Conservation (phyloP, 176 grass and related monocot species). For the Areca catechu region DNA sequence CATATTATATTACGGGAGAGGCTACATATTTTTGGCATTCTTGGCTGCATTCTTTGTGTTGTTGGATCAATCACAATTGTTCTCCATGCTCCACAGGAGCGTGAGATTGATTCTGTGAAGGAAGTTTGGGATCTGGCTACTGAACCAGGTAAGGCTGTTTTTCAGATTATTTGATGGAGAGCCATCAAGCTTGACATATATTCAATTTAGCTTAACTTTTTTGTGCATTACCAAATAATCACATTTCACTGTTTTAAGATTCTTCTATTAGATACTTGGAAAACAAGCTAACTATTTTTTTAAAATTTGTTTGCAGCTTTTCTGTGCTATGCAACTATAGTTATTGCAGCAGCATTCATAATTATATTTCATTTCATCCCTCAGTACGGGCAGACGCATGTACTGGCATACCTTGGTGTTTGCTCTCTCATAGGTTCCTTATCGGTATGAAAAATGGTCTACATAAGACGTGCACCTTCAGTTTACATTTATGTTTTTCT, state of each 20-base stretch:
- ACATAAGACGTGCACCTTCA: background rate
- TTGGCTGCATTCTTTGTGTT: slow-evolving; percentile 92
- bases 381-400: slow-evolving; percentile 83
- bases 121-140: slow-evolving; percentile 96
- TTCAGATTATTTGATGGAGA: no score
- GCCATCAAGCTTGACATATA: no score
- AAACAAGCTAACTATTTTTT: background rate
- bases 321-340: slow-evolving; percentile 58
- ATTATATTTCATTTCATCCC: slow-evolving; percentile 82
- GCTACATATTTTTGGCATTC: slow-evolving; percentile 72
- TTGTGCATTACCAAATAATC: no score
- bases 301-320: slow-evolving; percentile 40
- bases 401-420: slow-evolving; percentile 89
- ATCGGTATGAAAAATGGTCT: slow-evolving; percentile 40
- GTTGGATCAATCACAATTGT: slow-evolving; percentile 89
- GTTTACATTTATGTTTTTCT: no score
- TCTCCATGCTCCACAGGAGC: slow-evolving; percentile 83
- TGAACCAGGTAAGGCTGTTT: slow-evolving; percentile 56
- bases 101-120: slow-evolving; percentile 77
- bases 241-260: no score
- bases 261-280: background rate
- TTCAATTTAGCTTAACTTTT: no score
- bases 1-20: slow-evolving; percentile 77
- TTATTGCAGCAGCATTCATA: slow-evolving; percentile 61
- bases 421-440: slow-evolving; percentile 93